These are phyloP conservation scores for Phytophthora aleatoria DNA, from an alignment of 352 stramenopile genomes.

Conservation along the genomic window DNA sequence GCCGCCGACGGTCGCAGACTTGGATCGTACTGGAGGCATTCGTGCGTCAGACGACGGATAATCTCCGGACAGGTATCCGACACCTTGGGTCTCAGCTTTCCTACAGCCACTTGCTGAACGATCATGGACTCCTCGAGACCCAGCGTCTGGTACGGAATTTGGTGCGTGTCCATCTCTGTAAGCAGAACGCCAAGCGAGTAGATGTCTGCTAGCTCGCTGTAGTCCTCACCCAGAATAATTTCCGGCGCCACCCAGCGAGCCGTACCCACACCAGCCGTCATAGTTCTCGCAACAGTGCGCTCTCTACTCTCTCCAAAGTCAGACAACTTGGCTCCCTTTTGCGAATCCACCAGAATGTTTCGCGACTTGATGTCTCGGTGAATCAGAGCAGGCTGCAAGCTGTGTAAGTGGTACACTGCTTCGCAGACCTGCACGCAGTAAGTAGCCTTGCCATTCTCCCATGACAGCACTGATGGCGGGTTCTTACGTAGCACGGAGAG, in stretches of 20 bases:
- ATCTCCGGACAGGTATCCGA: slow-evolving; percentile 79
- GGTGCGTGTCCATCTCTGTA: slow-evolving; percentile 72
- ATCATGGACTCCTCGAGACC: slow-evolving; percentile 81
- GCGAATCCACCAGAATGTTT: slow-evolving; percentile 87
- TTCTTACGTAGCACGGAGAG: slow-evolving; percentile 59
- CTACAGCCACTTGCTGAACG: slow-evolving; percentile 78
- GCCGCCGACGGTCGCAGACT: slow-evolving; percentile 66
- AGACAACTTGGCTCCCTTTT: slow-evolving; percentile 75
- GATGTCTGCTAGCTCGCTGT: slow-evolving; percentile 74
- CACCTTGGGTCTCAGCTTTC: slow-evolving; percentile 78
- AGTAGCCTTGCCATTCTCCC: slow-evolving; percentile 62
- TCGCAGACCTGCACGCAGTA: slow-evolving; percentile 85
- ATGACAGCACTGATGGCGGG: slow-evolving; percentile 52
- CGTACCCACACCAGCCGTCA: slow-evolving; percentile 77
- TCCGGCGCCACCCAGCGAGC: slow-evolving; percentile 78
- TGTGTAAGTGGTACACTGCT: slow-evolving; percentile 90
- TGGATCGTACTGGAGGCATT: slow-evolving; percentile 84
- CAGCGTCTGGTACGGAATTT: slow-evolving; percentile 73
- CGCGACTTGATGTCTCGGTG: slow-evolving; percentile 93
- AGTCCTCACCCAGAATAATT: slow-evolving; percentile 81
- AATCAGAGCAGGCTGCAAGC: slow-evolving; percentile 85
- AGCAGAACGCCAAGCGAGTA: slow-evolving; percentile 77
- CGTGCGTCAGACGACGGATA: slow-evolving; percentile 75
- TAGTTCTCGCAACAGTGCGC: slow-evolving; percentile 74
- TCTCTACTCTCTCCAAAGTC: slow-evolving; percentile 81